phyloP scores from a whole-genome alignment of 1,139 yeast species.

The Magnusiomyces tetraspermus region DNA sequence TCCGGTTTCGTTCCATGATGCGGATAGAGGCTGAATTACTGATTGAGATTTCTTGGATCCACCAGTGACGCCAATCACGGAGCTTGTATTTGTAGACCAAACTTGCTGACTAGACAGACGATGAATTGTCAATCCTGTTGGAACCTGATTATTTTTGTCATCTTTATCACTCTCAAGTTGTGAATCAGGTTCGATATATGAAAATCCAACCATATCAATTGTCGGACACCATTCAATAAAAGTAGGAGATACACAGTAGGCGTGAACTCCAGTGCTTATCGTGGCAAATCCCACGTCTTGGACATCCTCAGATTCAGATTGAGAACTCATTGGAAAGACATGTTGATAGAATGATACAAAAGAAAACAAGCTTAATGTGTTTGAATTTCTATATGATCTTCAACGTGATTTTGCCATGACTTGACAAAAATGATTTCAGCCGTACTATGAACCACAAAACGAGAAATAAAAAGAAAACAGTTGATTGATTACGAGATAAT shows the following conservation, averaged over 20 bases:
- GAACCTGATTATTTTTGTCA: conserved; percentile 23
- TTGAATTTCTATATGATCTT: too few relatives aligned
- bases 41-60: neutral
- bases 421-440: too few relatives aligned
- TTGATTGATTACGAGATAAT: too few relatives aligned
- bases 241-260: conserved; percentile 33
- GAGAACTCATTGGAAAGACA: neutral
- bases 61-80: neutral
- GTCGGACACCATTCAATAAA: conserved; percentile 48
- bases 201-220: conserved; percentile 43
- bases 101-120: conserved; percentile 49
- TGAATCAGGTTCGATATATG: neutral
- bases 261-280: conserved; percentile 15
- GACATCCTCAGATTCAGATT: neutral
- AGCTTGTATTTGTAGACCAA: conserved; percentile 28
- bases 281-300: conserved; percentile 4
- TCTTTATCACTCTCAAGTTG: neutral
- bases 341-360: too few relatives aligned
- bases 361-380: too few relatives aligned
- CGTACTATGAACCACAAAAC: too few relatives aligned
- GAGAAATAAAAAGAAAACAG: too few relatives aligned
- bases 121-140: conserved; percentile 43
- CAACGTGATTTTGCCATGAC: too few relatives aligned
- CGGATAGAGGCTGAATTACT: neutral
- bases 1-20: conserved; percentile 26